These are phyloP conservation scores for Cordia subcordata DNA, from an alignment of 257 asterid genomes.

Conservation along the genomic window DNA sequence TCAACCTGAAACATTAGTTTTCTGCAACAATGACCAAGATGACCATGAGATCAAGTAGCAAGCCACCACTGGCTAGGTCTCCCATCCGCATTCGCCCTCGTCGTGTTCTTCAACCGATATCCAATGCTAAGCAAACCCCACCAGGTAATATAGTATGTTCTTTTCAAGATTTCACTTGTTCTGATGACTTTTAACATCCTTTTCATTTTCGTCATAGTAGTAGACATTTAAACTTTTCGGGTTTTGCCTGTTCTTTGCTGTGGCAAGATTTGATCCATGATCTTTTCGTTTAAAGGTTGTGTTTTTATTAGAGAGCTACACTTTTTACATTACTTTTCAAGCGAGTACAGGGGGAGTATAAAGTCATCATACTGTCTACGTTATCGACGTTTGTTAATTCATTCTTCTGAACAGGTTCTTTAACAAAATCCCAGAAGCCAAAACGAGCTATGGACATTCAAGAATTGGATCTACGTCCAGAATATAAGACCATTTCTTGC, in stretches of 20 bases:
- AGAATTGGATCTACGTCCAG: slow-evolving; percentile 49
- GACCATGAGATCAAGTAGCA: slow-evolving; percentile 65
- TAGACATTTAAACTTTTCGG: no score
- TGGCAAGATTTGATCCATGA: no score
- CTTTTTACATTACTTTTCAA: no score
- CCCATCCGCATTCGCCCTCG: slow-evolving; percentile 71
- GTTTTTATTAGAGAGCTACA: no score
- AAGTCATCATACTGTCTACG: no score
- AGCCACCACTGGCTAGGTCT: slow-evolving; percentile 89
- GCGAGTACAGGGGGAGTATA: no score
- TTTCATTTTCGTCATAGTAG: no score
- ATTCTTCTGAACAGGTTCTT: slow-evolving; percentile 36
- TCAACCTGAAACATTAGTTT: not conserved
- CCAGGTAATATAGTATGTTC: slow-evolving; percentile 41
- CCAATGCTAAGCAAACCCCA: slow-evolving; percentile 29
- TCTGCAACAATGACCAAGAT: not conserved
- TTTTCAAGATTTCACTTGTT: not conserved
- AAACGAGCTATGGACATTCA: slow-evolving; percentile 30
- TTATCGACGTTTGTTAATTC: no score
- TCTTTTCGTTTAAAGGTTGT: no score
- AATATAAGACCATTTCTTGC: slow-evolving; percentile 64
- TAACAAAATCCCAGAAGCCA: slow-evolving; percentile 51
- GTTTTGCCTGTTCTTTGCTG: no score
- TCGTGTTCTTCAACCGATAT: slow-evolving; percentile 41
- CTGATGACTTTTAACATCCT: no score